Base-by-base conservation (phyloP, 805 yeast genomes). In the Dipodascus geniculatus region DNA sequence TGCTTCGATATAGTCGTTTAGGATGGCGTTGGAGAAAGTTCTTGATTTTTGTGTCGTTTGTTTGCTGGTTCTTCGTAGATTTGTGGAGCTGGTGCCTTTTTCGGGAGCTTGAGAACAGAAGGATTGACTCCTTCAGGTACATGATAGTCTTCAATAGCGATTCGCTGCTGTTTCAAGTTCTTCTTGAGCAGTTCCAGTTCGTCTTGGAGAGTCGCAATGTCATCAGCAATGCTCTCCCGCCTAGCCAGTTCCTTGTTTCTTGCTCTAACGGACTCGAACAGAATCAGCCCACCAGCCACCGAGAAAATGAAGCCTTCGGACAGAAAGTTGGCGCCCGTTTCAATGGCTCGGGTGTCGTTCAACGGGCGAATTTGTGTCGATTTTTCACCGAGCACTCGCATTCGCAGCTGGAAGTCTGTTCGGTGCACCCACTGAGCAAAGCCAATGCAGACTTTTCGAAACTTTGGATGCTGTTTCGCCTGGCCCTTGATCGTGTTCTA, bases 321-420 rank as follows among this genome's bases (percentile, higher is more conserved):
- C 11, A 87, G 68, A 63, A 87, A 80, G 54, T 76, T 83, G 48
- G 95, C 93, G 1, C 95, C 96, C 55, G 75, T 80, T 55, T 87
- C 93, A 48, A 88, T 77, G 38, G 96, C 96, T 62, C 80, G 82
- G 11, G 81, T 79, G 59, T 87, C 95, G 64, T 86, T 87, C 64
- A 87, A 74, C 0, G 95, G 95, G 50, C 95, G 75, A 6, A 87
- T 77, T 60, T 76, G 78, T 50, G 77, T 63, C 28, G 74, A 71
- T 53, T 70, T 70, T 53, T 76, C 78, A 19, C 85, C 85, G 56
- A 80, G 64, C 48, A 86, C 71, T 42, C 77, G 72, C 76, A 79
- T 74, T 51, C 90, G 75, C 55, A 87, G 68, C 31, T 68, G 70
- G 51, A 81, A 72, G 61, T 87, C 95, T 3, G 85, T 71, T 48